These are phyloP conservation scores for Miamiensis avidus DNA, from an alignment of 169 alveolate genomes.

Conservation along the genomic window DNA sequence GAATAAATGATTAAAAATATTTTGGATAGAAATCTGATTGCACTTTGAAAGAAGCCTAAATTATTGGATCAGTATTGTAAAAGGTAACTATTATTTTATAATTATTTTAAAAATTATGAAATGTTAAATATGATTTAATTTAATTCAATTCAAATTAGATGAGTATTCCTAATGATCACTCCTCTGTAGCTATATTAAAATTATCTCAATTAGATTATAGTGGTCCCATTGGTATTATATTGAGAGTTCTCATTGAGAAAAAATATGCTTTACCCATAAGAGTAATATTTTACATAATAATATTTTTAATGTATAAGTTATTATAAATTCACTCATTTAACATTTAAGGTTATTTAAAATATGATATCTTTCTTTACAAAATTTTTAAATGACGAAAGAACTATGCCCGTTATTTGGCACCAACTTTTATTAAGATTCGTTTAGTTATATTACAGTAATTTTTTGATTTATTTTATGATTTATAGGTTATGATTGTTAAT, in stretches of 20 bases:
- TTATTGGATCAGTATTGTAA: slow-evolving; percentile 90
- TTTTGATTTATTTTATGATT: slow-evolving; percentile 1
- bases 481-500: background rate
- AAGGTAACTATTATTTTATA: slow-evolving; percentile 32
- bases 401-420: slow-evolving; percentile 95
- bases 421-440: slow-evolving; percentile 89
- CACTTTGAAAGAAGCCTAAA: slow-evolving; percentile 94
- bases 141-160: slow-evolving; percentile 19
- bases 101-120: no score
- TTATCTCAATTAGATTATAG: slow-evolving; percentile 86
- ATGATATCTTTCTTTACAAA: slow-evolving; percentile 82
- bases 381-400: slow-evolving; percentile 66
- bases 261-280: slow-evolving; percentile 91
- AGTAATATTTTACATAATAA: slow-evolving; percentile 61
- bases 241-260: slow-evolving; percentile 91
- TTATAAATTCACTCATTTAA: background rate
- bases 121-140: no score
- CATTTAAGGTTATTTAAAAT: slow-evolving; percentile 54
- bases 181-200: slow-evolving; percentile 91
- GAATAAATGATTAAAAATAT: background rate
- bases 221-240: slow-evolving; percentile 89
- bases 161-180: slow-evolving; percentile 89
- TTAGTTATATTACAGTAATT: slow-evolving; percentile 79
- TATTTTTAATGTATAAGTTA: no score
- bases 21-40: slow-evolving; percentile 50